phyloP scores from a whole-genome alignment of 1,139 yeast genomes.

The Kodamaea ohmeri region DNA sequence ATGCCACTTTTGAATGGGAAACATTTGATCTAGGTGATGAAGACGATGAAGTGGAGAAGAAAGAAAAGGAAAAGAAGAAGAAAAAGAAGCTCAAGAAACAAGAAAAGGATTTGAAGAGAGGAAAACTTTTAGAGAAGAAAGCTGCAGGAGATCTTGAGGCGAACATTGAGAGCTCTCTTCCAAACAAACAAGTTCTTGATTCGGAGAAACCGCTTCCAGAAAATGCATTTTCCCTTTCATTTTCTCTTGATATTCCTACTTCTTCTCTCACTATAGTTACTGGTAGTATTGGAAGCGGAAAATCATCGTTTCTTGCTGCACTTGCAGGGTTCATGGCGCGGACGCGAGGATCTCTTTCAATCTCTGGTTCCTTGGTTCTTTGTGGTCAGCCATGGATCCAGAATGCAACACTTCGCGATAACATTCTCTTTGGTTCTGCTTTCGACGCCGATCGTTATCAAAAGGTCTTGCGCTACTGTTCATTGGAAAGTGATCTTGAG shows the following conservation, averaged over 20 bases:
- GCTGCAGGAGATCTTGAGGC: no score
- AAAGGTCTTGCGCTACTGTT: constrained; percentile 59
- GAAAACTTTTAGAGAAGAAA: no score
- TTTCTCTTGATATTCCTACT: background rate
- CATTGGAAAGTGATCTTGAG: constrained; percentile 65
- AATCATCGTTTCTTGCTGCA: constrained; percentile 61
- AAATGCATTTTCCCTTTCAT: no score
- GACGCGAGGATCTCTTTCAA: constrained; percentile 42
- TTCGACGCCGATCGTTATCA: constrained; percentile 56
- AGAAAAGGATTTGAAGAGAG: no score
- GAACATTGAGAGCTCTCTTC: constrained; percentile 1
- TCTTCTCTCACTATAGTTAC: constrained; percentile 55
- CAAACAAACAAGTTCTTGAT: constrained; percentile 14
- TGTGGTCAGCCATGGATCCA: constrained; percentile 77
- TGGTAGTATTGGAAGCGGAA: constrained; percentile 72
- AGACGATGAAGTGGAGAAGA: constrained; percentile 2
- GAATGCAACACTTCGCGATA: constrained; percentile 74
- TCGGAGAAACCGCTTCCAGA: no score
- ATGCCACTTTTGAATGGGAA: constrained; percentile 66
- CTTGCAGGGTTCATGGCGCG: constrained; percentile 60
- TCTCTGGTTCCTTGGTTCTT: constrained; percentile 43
- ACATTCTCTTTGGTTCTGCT: constrained; percentile 67
- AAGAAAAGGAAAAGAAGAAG: constrained; percentile 9
- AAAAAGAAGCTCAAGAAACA: no score
- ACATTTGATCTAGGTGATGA: constrained; percentile 26